Base-by-base conservation (phyloP, 2,329 filamentous ascomycete genomes). In the Fusarium buharicum region DNA sequence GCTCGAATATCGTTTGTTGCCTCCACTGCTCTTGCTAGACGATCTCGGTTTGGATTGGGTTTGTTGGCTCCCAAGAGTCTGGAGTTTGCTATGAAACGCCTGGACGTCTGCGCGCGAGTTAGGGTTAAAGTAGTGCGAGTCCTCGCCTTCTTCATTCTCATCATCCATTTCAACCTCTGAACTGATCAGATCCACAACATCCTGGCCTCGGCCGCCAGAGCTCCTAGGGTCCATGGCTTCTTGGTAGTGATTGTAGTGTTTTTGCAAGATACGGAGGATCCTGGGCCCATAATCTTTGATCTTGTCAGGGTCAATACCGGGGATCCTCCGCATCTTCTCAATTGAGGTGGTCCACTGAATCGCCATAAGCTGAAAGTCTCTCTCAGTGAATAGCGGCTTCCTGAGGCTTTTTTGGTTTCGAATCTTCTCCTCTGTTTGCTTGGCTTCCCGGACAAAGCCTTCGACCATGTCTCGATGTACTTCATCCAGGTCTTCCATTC, bases 361-460 rank as follows among this genome's bases (percentile, higher is more conserved):
- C 12, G 85, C 88, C 89, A 95, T 93, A 65, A 89, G 84, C 31
- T 88, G 85, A 46, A 93, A 82, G 13, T 91, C 82, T 18, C 81
- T 81, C 58, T 92, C 88, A 0, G 86, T 87, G 71, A 95, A 95
- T 1, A 89, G 78, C 4, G 84, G 81, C 18, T 80, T 78, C 9
- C 85, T 82, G 28, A 90, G 75, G 5, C 80, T 78, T 46, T 85
- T 84, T 20, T 79, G 79, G 60, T 86, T 84, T 66, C 89, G 84
- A 20, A 93, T 79, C 2, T 81, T 77, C 66, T 88, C 85, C 66
- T 89, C 86, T 14, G 86, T 51, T 17, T 75, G 75, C 67, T 84
- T 87, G 1, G 89, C 91, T 40, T 86, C 81, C 1, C 76, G 72
- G 18, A 92, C 81, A 70, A 94, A 95, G 27, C 82, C 78, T 18